phyloP scores from a whole-genome alignment of 768 basidiomycete genomes.

The Trametes sanguinea region DNA sequence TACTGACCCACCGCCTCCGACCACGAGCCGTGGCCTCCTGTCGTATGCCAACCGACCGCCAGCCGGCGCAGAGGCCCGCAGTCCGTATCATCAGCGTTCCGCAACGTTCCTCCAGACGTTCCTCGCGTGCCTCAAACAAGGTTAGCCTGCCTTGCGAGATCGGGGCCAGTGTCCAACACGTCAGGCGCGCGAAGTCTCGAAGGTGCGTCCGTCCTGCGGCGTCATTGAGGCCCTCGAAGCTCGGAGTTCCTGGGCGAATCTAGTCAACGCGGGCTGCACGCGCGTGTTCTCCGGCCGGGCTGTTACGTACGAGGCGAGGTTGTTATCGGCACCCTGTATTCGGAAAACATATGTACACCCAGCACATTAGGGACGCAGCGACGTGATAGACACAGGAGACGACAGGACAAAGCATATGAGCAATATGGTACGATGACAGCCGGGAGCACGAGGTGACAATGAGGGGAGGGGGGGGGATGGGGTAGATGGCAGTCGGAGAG shows the following conservation, averaged over 20 bases:
- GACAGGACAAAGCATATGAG: conserved; percentile 21
- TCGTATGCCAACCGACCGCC: no score
- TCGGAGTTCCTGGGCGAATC: no score
- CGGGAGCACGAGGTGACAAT: conserved; percentile 21
- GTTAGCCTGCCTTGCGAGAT: conserved; percentile 10
- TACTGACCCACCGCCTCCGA: no score
- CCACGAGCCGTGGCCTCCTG: no score
- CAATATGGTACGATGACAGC: conserved; percentile 22
- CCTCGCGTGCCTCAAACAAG: not conserved
- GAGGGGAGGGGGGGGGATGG: not conserved
- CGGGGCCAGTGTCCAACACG: not conserved
- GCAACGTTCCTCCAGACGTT: no score
- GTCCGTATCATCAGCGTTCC: no score
- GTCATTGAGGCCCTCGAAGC: no score
- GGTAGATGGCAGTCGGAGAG: not conserved
- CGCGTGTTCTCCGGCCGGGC: not conserved
- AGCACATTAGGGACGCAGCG: conserved; percentile 19
- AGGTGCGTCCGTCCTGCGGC: no score
- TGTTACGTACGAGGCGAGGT: conserved; percentile 11
- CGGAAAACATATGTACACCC: conserved; percentile 20
- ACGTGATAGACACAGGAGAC: not conserved
- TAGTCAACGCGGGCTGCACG: no score
- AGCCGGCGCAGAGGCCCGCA: no score
- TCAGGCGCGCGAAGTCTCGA: not conserved
- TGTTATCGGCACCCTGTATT: conserved; percentile 25